Evolutionary conservation across 495 filamentous ascomycete genomes (phyloP), one percentile per base, ranked within the genome.

Genomic region (Aspergillus sparsus): DNA sequence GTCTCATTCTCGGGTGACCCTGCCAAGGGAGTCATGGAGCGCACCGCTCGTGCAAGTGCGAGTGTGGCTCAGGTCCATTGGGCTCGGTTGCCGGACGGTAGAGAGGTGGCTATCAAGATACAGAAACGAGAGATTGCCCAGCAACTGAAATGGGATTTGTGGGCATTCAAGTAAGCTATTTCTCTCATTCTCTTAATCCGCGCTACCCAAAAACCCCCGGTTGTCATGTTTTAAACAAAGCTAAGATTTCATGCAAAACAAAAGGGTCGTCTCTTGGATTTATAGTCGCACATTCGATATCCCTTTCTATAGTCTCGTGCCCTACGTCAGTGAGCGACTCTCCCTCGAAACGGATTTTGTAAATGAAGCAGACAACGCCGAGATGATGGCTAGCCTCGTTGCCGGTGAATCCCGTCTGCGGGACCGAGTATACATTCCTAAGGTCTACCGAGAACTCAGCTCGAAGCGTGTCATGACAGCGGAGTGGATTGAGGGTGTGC

Each of bases 61-160:
- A 92, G 88, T 67, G 92, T 98, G 0, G 94, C 94, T 11, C 94
- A 98, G 75, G 94, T 98, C 0, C 94, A 98, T 69, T 96, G 93
- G 90, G 93, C 94, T 32, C 75, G 89, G 53, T 65, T 98, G 55
- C 69, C 80, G 7, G 92, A 96, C 75, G 93, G 93, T 0, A 81
- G 89, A 42, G 91, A 96, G 80, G 89, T 97, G 16, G 94, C 94
- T 0, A 83, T 98, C 63, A 98, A 98, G 78, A 87, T 98, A 31
- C 94, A 98, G 81, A 98, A 98, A 75, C 84, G 85, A 31, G 95
- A 97, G 78, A 97, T 98, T 62, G 85, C 80, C 13, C 83, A 86
- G 66, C 94, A 98, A 75, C 86, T 97, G 35, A 84, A 85, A 3
- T 94, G 91, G 92, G 93, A 98, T 79, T 66, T 98, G 54, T 96